Conservation (phyloP, 2,329 filamentous ascomycete genomes). For the Aureobasidium sp. region DNA sequence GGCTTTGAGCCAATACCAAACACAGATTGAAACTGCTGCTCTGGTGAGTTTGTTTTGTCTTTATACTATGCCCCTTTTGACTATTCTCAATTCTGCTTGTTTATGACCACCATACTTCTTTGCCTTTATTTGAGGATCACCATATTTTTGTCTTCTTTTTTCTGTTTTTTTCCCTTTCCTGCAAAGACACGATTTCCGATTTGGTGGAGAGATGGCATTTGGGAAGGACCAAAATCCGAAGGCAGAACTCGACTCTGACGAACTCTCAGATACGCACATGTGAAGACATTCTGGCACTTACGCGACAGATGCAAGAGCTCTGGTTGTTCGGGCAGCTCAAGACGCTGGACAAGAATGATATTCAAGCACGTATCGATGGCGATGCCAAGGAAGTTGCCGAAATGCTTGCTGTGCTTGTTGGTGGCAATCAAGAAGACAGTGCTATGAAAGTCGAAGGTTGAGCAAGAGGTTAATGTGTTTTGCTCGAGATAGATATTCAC, state of each 20-base stretch:
- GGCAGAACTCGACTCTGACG: not conserved
- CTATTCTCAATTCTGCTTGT: not conserved
- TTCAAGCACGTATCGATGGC: conserved; percentile 38
- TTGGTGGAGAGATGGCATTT: not conserved
- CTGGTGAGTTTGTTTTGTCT: conserved; percentile 37
- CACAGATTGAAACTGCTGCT: conserved; percentile 52
- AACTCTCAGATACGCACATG: conserved; percentile 48
- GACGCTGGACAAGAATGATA: conserved; percentile 42
- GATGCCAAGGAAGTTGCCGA: conserved; percentile 42
- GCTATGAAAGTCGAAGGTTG: not conserved
- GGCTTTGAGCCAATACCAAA: conserved; percentile 51
- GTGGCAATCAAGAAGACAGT: not conserved
- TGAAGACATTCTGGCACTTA: conserved; percentile 55
- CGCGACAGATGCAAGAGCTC: conserved; percentile 56
- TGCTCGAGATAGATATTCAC: not conserved
- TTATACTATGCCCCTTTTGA: not conserved
- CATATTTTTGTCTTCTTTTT: not conserved
- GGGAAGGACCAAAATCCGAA: not conserved
- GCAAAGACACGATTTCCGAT: not conserved
- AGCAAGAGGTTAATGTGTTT: not conserved
- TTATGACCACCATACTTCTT: not conserved
- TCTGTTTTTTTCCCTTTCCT: not conserved
- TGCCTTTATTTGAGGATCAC: too few species aligned
- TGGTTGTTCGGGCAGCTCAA: conserved; percentile 61
- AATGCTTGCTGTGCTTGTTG: conserved; percentile 27